phyloP scores from a whole-genome alignment of 2,329 filamentous ascomycete species.

The Ambrosiella beaveri region DNA sequence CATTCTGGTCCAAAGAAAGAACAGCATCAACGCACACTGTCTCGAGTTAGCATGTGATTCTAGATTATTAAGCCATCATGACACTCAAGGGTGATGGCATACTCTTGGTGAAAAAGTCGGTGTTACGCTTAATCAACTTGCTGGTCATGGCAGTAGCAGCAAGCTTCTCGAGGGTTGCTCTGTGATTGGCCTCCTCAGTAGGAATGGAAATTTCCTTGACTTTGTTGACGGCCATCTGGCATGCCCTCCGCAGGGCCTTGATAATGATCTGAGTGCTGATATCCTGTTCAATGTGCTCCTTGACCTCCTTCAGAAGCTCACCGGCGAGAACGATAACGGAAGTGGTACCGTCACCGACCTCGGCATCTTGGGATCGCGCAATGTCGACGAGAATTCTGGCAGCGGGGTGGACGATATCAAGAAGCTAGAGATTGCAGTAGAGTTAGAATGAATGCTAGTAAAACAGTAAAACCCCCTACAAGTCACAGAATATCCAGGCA shows the following conservation, averaged over 20 bases:
- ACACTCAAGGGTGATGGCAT: not conserved
- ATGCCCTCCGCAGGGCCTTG: slow-evolving; percentile 81
- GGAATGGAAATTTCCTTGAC: slow-evolving; percentile 92
- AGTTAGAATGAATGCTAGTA: not conserved
- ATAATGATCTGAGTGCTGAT: slow-evolving; percentile 96
- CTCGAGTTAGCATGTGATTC: slow-evolving; percentile 8
- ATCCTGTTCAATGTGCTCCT: slow-evolving; percentile 89
- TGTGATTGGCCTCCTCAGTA: slow-evolving; percentile 64
- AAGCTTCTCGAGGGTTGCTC: slow-evolving; percentile 76
- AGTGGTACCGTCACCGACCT: slow-evolving; percentile 95
- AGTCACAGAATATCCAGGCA: too few relatives aligned
- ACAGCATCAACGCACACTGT: slow-evolving; percentile 95
- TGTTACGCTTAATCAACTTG: slow-evolving; percentile 96
- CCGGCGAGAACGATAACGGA: slow-evolving; percentile 95
- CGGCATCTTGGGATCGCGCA: slow-evolving; percentile 93
- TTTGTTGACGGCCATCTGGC: slow-evolving; percentile 88
- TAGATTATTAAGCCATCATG: not conserved
- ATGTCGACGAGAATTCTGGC: slow-evolving; percentile 96
- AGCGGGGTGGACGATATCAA: slow-evolving; percentile 96
- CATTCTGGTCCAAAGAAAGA: slow-evolving; percentile 84
- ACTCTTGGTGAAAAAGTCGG: slow-evolving; percentile 96
- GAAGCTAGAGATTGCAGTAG: slow-evolving; percentile 41
- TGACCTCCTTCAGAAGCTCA: slow-evolving; percentile 92
- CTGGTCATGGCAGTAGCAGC: slow-evolving; percentile 97
- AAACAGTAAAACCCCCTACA: too few relatives aligned